phyloP scores from a whole-genome alignment of 495 filamentous ascomycete species.

The Letharia lupina region DNA sequence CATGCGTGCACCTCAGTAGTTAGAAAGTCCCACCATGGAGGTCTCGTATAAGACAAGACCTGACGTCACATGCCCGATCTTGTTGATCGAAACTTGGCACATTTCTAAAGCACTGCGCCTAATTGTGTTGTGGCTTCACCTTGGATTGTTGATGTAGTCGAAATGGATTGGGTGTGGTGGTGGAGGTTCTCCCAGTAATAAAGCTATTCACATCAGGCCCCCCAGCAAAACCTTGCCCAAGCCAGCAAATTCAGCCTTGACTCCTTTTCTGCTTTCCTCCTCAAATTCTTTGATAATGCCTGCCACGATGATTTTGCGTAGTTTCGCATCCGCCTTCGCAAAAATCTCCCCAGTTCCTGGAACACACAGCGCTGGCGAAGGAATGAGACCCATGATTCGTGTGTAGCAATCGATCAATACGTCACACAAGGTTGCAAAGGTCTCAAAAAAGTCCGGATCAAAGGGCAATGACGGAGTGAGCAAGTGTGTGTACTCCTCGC shows the following conservation, averaged over 20 bases:
- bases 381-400: slow-evolving; percentile 61
- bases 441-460: slow-evolving; percentile 94
- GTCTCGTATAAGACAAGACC: background rate
- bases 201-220: slow-evolving; percentile 59
- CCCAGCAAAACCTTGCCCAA: slow-evolving; percentile 84
- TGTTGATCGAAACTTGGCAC: background rate
- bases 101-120: background rate
- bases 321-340: slow-evolving; percentile 73
- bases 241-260: slow-evolving; percentile 71
- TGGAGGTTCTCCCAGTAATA: background rate
- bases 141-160: background rate
- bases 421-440: slow-evolving; percentile 94
- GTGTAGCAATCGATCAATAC: slow-evolving; percentile 89
- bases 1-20: background rate
- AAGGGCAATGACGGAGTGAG: slow-evolving; percentile 90
- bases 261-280: slow-evolving; percentile 63
- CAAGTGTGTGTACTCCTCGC: slow-evolving; percentile 82
- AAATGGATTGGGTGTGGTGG: background rate
- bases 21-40: background rate
- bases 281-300: slow-evolving; percentile 89
- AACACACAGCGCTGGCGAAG: slow-evolving; percentile 54
- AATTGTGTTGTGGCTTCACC: background rate
- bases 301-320: slow-evolving; percentile 79
- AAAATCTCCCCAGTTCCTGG: slow-evolving; percentile 68
- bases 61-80: background rate